Evolutionary conservation across 2,329 filamentous ascomycete genomes (phyloP), one percentile per base, ranked within the genome.

Genomic region (Trichoderma sp.): DNA sequence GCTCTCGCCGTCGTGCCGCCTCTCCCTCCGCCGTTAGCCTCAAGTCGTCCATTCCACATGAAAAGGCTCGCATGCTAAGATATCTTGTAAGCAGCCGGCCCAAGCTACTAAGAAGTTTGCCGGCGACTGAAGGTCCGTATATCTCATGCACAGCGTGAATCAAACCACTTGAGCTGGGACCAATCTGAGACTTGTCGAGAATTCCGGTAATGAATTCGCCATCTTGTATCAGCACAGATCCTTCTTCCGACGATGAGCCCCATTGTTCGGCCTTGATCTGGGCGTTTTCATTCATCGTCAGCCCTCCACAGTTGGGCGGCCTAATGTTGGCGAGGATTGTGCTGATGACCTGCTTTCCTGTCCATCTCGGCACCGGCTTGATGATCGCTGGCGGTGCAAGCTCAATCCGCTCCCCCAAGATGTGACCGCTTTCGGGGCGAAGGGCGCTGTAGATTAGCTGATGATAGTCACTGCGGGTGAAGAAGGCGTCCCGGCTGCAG

Each of bases 41-140:
- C 68, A 99, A 84, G 83, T 99, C 96, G 74, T 99, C 94, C 80
- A 99, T 97, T 77, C 96, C 96, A 78, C 95, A 99, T 71, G 92
- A 95, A 78, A 98, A 98, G 2, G 94, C 95, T 61, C 94, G 87
- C 89, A 97, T 97, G 76, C 95, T 92, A 69, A 98, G 84, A 71
- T 94, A 90, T 74, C 94, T 91, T 0, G 95, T 99, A 70, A 99
- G 81, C 29, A 99, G 84, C 67, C 95, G 89, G 64, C 95, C 95
- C 66, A 99, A 84, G 72, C 94, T 91, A 82, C 93, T 96, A 64
- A 99, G 87, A 10, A 97, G 83, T 76, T 92, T 93, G 37, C 95
- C 94, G 22, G 95, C 94, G 70, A 91, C 86, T 17, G 90, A 90
- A 67, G 95, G 91, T 2, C 96, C 95, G 76, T 97, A 97, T 1